Percentiles rank a stretch among this genome's conserved stretches.
Evolutionary conservation across 306 rosid species (phyloP).

Genomic region (Castanopsis chinensis): DNA sequence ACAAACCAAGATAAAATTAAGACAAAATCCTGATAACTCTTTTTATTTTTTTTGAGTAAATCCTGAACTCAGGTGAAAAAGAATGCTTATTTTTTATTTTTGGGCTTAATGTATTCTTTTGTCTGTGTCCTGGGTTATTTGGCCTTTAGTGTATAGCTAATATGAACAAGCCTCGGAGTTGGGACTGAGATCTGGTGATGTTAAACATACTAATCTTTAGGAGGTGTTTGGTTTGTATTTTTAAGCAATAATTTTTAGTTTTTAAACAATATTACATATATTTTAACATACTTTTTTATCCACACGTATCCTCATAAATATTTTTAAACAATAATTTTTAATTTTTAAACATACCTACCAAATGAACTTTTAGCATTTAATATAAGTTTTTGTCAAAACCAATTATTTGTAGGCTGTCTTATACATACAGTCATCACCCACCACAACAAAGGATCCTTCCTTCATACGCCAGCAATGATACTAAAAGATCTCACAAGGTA

Average conservation of each 20-base stretch:
- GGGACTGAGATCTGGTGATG: background rate
- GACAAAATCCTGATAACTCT: background rate
- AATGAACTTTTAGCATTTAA: background rate
- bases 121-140: background rate
- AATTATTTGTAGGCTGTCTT: background rate
- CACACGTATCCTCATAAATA: too few species aligned
- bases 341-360: too few species aligned
- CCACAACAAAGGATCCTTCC: background rate
- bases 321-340: background rate
- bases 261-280: too few species aligned
- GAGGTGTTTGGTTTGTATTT: too few species aligned
- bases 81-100: background rate
- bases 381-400: background rate
- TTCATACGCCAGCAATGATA: background rate
- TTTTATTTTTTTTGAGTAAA: background rate
- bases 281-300: too few species aligned
- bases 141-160: background rate
- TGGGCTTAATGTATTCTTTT: background rate
- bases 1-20: background rate
- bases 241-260: too few species aligned
- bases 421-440: constrained; percentile 11
- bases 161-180: background rate
- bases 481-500: background rate
- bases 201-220: background rate
- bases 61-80: background rate